Base-by-base conservation (phyloP, 352 stramenopile genomes). In the Phytophthora niederhauseri region DNA sequence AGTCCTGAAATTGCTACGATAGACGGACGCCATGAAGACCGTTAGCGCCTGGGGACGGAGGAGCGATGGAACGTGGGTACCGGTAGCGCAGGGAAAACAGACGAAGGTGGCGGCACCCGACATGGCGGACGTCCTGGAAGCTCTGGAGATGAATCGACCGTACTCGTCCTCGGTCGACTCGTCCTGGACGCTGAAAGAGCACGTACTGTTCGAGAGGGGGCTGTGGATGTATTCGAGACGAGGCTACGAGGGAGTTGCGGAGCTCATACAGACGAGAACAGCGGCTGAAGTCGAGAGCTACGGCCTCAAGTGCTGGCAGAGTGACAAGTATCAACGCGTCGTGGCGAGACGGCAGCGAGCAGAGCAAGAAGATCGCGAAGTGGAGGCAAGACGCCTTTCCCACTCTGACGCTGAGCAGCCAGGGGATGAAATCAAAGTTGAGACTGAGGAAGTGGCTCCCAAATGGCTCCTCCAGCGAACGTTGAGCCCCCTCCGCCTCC, bases 151-250 rank as follows among this genome's bases (percentile, higher is more conserved):
- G 17, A 65, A 28, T 7, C 31, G 41, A 1, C 46, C 46, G 19
- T 22, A 24, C 17, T 24, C n/a, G 43, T 31, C 46, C 1, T 15
- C 9, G n/a, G 15, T 14, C 46, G 19, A 43, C 11, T 45, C 8
- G 24, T 41, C 48, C 4, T 61, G 60, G 50, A 66, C 50, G 9
- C 17, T 53, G 20, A n/a, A 31, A 17, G 60, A 67, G 26, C 60
- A 61, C 50, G 30, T 41, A 28, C 7, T 5, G 19, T 60, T 59
- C 19, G 34, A 58, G 17, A 38, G 49, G 20, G 48, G 12, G 2
- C 15, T 59, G 2, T 12, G 14, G 15, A 52, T n/a, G 24, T 43
- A 59, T 34, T 49, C 20, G 26, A 4, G 28, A 15, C 31, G 30
- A 49, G 15, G 20, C 6, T 57, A 60, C 19, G 49, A 45, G 17